Base-by-base conservation (phyloP, 495 filamentous ascomycete species). In the Penicillium pulvis region DNA sequence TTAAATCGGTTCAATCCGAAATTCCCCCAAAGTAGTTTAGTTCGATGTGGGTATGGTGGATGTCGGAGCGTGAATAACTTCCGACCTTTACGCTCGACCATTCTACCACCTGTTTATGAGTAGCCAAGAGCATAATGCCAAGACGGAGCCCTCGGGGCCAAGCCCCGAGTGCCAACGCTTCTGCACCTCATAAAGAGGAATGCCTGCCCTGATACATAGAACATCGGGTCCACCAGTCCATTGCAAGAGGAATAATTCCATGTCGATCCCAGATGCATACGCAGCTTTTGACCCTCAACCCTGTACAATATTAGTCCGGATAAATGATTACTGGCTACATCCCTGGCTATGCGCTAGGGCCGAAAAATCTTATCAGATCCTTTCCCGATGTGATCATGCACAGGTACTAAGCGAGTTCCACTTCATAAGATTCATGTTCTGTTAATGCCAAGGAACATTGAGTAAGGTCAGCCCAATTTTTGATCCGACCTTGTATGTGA, bases 1-100 rank as follows among this genome's bases (percentile, higher is more conserved):
- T 45, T 45, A 45, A 45, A 45, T 23, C 42, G 42, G 42, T 10
- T 23, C 42, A 45, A 4, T 23, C n/a, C 42, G 42, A 45, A 45
- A 19, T 23, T 9, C 17, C 8, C 42, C 42, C 20, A 9, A 45
- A 45, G 10, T 12, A 20, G 42, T 45, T 19, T 45, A 20, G 42
- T 36, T 12, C 12, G 28, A 36, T 11, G 33, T 36, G 33, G 33
- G 12, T 6, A 23, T 45, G 42, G 8, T 45, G 20, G 42, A 45
- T 19, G 42, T 45, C 42, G 42, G 42, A 45, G 42, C 4, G 9
- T 45, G n/a, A 45, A 20, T 45, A 45, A 20, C 9, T 45, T 45
- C 42, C 42, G 42, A 45, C 9, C 42, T 8, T 36, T 3, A 14
- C 33, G 12, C 20, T 36, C 33, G 12, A 36, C 12, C 33, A 11